Conservation (phyloP, 768 basidiomycete species). For the Plicaturopsis crispa region DNA sequence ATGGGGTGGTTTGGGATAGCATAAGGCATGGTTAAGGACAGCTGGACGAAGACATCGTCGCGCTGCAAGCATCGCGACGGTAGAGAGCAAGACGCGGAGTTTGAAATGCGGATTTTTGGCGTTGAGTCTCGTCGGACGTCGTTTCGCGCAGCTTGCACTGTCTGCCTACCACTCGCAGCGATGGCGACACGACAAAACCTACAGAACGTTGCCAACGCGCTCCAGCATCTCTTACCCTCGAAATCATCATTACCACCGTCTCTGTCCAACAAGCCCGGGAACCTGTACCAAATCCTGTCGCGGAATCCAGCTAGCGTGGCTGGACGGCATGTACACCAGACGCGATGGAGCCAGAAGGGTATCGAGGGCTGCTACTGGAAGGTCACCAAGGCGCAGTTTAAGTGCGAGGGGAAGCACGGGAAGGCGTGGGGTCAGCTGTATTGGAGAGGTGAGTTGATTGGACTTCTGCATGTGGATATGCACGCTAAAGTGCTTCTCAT, state of each 20-base stretch:
- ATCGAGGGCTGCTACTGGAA: slow-evolving; percentile 68
- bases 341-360: slow-evolving; percentile 64
- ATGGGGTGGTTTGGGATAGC: background rate
- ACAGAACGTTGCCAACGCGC: slow-evolving; percentile 9
- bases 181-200: too few relatives aligned
- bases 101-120: background rate
- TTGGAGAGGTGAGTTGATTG: slow-evolving; percentile 60
- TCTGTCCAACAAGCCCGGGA: slow-evolving; percentile 49
- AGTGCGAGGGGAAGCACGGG: slow-evolving; percentile 66
- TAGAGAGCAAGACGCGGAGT: slow-evolving; percentile 4
- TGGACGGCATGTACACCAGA: slow-evolving; percentile 64
- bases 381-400: slow-evolving; percentile 65
- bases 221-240: slow-evolving; percentile 45
- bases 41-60: slow-evolving; percentile 16
- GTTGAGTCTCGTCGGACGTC: too few relatives aligned
- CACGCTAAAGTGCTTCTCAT: background rate
- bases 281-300: slow-evolving; percentile 67
- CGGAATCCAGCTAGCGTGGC: slow-evolving; percentile 60
- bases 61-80: slow-evolving; percentile 1
- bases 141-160: too few relatives aligned
- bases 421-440: slow-evolving; percentile 77
- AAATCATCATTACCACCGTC: slow-evolving; percentile 50
- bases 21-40: too few relatives aligned
- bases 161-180: too few relatives aligned
- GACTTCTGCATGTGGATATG: background rate